Evolutionary conservation across 1,139 yeast genomes (phyloP).

Genomic region (Sugiyamaella xylanicola): DNA sequence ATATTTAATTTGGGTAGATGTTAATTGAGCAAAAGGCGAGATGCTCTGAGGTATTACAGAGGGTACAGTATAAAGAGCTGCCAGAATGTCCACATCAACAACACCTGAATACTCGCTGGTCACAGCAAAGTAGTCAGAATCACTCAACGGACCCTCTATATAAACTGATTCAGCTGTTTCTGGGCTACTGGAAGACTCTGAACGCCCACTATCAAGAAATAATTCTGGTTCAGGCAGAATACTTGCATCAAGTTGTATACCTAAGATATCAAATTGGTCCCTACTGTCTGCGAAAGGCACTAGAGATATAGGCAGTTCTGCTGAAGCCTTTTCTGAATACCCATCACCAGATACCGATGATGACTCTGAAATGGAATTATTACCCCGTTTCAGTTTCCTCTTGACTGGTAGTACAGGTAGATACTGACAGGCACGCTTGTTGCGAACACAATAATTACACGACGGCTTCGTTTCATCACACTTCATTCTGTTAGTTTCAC

Average conservation of each 20-base stretch:
- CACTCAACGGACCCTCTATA: background rate
- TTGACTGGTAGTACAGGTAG: slow-evolving; percentile 10
- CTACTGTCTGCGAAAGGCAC: too few species aligned
- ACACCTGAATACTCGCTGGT: background rate
- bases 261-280: background rate
- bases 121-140: background rate
- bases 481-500: slow-evolving; percentile 7
- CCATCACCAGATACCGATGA: too few species aligned
- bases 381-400: background rate
- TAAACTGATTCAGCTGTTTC: background rate
- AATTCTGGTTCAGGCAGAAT: background rate
- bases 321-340: too few species aligned
- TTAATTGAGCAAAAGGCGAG: background rate
- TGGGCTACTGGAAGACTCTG: background rate
- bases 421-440: slow-evolving; percentile 15
- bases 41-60: background rate
- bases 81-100: background rate
- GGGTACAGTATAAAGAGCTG: background rate
- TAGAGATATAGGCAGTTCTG: too few species aligned
- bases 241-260: background rate
- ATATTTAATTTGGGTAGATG: slow-evolving; percentile 5
- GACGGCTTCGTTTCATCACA: slow-evolving; percentile 20
- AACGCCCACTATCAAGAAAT: background rate
- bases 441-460: slow-evolving; percentile 19
- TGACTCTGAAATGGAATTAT: too few species aligned